Evolutionary conservation across 176 grass and related monocot species (phyloP).

Genomic region (Urochloa ruziziensis): DNA sequence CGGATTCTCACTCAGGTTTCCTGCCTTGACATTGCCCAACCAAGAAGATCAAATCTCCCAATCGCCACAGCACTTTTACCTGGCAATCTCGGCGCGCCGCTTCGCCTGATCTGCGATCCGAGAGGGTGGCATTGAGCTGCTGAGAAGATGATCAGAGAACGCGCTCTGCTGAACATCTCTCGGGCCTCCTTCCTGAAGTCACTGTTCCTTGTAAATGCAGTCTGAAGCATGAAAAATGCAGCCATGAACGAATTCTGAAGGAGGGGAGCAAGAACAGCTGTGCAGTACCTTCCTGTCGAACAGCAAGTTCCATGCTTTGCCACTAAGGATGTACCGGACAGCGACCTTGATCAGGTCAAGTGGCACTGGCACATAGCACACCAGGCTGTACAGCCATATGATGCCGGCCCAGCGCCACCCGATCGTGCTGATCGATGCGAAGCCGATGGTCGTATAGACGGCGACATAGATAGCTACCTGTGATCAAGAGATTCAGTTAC

Average conservation of each 20-base stretch:
- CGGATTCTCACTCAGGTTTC: neutral
- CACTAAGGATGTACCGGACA: conserved; percentile 59
- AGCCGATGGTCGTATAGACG: conserved; percentile 66
- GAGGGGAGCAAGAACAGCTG: neutral
- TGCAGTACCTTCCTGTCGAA: conserved; percentile 58
- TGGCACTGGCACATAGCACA: conserved; percentile 66
- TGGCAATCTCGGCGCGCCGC: conserved; percentile 72
- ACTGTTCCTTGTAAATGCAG: conserved; percentile 65
- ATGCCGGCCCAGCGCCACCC: conserved; percentile 81
- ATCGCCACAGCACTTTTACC: conserved; percentile 34
- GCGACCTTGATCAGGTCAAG: conserved; percentile 79
- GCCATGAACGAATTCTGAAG: neutral
- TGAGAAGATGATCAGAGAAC: too few relatives aligned
- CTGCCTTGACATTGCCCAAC: neutral
- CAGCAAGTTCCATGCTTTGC: conserved; percentile 71
- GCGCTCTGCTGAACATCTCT: conserved; percentile 27
- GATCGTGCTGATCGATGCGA: conserved; percentile 79
- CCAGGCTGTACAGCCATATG: conserved; percentile 79
- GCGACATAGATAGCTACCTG: conserved; percentile 81
- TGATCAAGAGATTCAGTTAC: neutral
- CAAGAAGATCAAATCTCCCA: too few relatives aligned
- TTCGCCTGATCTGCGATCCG: conserved; percentile 58
- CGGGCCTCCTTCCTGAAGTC: conserved; percentile 64
- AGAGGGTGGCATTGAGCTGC: conserved; percentile 36
- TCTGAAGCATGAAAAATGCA: conserved; percentile 26